These are phyloP conservation scores for Tuber indicum DNA, from an alignment of 495 filamentous ascomycete genomes.

Conservation along the genomic window DNA sequence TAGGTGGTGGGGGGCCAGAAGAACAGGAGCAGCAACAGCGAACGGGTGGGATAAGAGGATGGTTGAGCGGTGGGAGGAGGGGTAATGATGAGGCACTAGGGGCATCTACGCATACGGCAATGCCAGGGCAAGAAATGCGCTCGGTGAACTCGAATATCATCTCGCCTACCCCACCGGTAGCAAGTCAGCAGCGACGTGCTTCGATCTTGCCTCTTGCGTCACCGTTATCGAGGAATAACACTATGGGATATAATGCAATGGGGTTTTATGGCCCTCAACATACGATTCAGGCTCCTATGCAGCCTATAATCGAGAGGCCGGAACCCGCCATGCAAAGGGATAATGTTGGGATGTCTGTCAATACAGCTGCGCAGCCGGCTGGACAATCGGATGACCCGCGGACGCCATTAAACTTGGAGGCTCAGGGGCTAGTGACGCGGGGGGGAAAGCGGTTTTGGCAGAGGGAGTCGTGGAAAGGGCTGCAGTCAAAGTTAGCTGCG, in stretches of 20 bases:
- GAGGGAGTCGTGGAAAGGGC: slow-evolving; percentile 32
- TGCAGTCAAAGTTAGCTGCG: slow-evolving; percentile 51
- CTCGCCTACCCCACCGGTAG: slow-evolving; percentile 11
- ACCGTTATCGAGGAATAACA: background rate
- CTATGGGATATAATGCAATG: background rate
- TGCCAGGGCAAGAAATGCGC: slow-evolving; percentile 28
- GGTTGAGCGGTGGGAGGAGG: slow-evolving; percentile 25
- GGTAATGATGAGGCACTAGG: slow-evolving; percentile 21
- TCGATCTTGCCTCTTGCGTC: background rate
- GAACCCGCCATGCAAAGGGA: slow-evolving; percentile 10
- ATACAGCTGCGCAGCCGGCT: background rate
- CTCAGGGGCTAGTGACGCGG: background rate
- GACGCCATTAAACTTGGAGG: background rate
- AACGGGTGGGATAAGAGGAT: slow-evolving; percentile 19
- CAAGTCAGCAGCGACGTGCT: background rate
- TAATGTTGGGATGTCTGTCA: background rate
- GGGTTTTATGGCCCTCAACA: background rate
- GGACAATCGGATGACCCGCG: background rate
- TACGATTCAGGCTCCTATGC: slow-evolving; percentile 7
- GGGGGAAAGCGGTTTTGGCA: slow-evolving; percentile 34
- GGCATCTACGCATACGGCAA: slow-evolving; percentile 7
- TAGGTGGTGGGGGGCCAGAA: slow-evolving; percentile 9
- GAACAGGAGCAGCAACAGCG: background rate
- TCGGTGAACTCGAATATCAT: slow-evolving; percentile 25
- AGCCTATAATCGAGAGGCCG: slow-evolving; percentile 14